Evolutionary conservation across 805 yeast species (phyloP), one percentile per base, ranked within the genome.

Genomic region (Nakazawaea populi): DNA sequence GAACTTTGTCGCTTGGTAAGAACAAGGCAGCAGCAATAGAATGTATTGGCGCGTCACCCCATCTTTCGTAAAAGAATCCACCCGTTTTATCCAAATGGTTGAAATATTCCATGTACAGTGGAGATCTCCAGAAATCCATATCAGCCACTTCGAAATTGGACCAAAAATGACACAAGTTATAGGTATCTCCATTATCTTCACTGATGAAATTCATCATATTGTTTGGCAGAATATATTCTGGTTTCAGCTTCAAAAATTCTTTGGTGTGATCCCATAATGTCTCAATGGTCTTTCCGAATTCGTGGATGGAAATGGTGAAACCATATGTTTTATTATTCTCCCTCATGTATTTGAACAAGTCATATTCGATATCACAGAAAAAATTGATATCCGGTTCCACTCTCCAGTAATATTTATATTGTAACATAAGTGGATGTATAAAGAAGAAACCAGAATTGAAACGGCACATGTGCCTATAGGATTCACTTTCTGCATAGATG

Each of bases 21-120:
- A 86, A 73, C 44, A 84, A 67, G 1, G 89, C 68, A 2, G 81
- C 87, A 5, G 87, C 95, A 47, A 88, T 75, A 0, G 95, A 79
- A 68, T 88, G 96, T n/a, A 88, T 79, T 4, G 96, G 96, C 0
- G 96, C 96, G 67, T 89, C 96, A 24, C 96, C 96, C 96, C 96
- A 89, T 57, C 96, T 75, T 69, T 89, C 94, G 62, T 87, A 86
- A 64, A 80, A 87, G 64, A 87, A 87, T 0, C 95, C 96, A 52
- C 95, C 95, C 3, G 77, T 64, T 44, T 65, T 53, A 62, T 87
- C 96, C 43, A 87, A 69, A 61, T 70, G 69, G 27, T 85, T 71
- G 62, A 87, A 87, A 66, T 77, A 85, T 7, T 75, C 71, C 43
- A 73, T 70, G 66, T 85, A 87, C 24, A 75, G 72, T 37, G 73